These are phyloP conservation scores for Malus fusca DNA, from an alignment of 306 rosid species.

Conservation along the genomic window DNA sequence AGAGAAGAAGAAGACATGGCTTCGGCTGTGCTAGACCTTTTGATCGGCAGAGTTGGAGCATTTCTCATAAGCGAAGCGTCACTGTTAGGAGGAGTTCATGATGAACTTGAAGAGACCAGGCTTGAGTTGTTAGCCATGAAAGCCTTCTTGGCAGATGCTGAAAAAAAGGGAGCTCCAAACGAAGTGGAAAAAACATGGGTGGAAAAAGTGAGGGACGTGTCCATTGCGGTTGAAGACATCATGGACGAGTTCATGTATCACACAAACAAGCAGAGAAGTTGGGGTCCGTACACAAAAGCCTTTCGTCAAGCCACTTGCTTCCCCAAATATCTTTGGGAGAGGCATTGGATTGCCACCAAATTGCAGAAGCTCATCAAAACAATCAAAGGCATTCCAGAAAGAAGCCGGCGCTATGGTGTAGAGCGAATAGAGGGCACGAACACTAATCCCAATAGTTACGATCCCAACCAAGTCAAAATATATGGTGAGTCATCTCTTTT, in stretches of 20 bases:
- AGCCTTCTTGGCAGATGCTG: slow-evolving; percentile 3
- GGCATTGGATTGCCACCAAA: neutral
- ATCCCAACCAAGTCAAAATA: no score
- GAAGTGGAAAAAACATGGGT: slow-evolving; percentile 3
- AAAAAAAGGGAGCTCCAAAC: neutral
- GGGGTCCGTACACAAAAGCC: neutral
- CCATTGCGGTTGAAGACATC: slow-evolving; percentile 4
- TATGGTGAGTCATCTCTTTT: no score
- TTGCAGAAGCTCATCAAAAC: neutral
- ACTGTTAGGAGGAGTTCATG: neutral
- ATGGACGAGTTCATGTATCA: neutral
- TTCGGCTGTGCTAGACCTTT: no score
- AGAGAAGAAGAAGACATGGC: no score
- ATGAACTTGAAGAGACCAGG: neutral
- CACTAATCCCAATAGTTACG: no score
- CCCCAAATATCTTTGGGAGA: slow-evolving; percentile 1
- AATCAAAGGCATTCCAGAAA: slow-evolving; percentile 11
- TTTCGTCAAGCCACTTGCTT: neutral
- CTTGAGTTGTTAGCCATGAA: neutral
- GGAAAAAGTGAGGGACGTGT: slow-evolving; percentile 4
- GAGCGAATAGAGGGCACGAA: no score
- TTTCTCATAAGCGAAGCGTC: neutral
- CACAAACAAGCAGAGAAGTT: neutral
- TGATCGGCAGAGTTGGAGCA: no score
- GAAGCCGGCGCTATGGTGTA: neutral